These are phyloP conservation scores for Citrus unshiu DNA, from an alignment of 345 rosid species.

Conservation along the genomic window DNA sequence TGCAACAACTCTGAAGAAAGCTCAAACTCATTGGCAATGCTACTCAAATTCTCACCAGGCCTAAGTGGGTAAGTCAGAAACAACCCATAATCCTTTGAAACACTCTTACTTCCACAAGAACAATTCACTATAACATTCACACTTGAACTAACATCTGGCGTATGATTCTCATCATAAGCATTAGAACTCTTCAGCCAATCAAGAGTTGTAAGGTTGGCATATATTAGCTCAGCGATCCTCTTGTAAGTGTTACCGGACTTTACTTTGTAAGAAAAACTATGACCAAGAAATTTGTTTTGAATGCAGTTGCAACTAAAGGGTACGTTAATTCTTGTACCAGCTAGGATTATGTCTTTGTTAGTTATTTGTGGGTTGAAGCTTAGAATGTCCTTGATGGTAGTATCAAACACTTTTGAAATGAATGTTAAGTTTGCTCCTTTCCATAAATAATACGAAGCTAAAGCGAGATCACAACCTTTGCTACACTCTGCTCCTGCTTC, in stretches of 20 bases:
- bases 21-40: conserved; percentile 20
- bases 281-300: not conserved
- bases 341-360: not conserved
- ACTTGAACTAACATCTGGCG: not conserved
- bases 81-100: conserved; percentile 39
- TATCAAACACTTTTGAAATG: conserved; percentile 29
- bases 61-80: conserved; percentile 41
- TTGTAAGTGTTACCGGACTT: not conserved
- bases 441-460: conserved; percentile 36
- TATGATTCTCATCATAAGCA: not conserved
- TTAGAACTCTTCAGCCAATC: conserved; percentile 23
- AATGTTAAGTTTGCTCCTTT: conserved; percentile 33
- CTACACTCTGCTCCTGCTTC: not conserved
- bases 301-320: conserved; percentile 4
- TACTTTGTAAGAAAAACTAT: not conserved
- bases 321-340: not conserved
- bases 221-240: not conserved
- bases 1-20: conserved; percentile 12
- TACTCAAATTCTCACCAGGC: conserved; percentile 25
- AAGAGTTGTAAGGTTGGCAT: conserved; percentile 32
- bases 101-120: conserved; percentile 37
- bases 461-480: conserved; percentile 35
- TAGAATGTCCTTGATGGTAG: conserved; percentile 19
- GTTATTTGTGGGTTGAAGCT: conserved; percentile 10
- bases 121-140: conserved; percentile 49